Evolutionary conservation across 192 early-diverging fungal species (phyloP), one percentile per base, ranked within the genome.

Genomic region (Backusella mclennaniae): DNA sequence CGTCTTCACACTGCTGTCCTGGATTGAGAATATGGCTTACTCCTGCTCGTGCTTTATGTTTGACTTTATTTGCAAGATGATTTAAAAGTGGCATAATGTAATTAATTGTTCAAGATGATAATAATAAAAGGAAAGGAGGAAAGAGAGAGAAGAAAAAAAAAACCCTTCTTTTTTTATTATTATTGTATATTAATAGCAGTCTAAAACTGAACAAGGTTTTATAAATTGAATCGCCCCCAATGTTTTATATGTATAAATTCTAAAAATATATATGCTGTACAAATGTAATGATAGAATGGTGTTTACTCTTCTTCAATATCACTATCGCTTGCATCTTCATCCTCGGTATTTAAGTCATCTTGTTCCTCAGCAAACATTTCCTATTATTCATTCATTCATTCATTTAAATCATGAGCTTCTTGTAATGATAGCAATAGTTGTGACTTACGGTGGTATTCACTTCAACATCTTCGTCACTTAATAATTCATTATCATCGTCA

Each of bases 1-100:
- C 76, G 14, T 85, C 84, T 9, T 85, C 83, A 8, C 85, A 79
- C 15, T 81, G 82, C 9, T 77, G 56, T 12, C 38, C 42, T 39
- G 79, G 72, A 36, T 77, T 77, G 46, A 84, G 36, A 42, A 84
- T 79, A 63, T 35, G 39, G 6, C 21, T 36, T 7, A 63, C 56
- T 23, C 53, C 36, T 26, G 38, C 31, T 49, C 41, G 11, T 2
- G 59, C 12, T 17, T 74, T 74, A n/a, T 23, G 29, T 29, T 74
- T 74, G 6, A 74, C 49, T 66, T 74, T 74, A 11, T 59, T 56
- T 17, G 73, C 73, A 36, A 74, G 56, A 39, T 74, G 52, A 42
- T 38, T 56, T 2, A 74, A 74, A 23, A 74, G 26, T 26, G 73
- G 73, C 73, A 74, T 74, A 21, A 17, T 14, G 63, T 11, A 39